Evolutionary conservation across 257 asterid species (phyloP).

Genomic region (Striga asiatica): DNA sequence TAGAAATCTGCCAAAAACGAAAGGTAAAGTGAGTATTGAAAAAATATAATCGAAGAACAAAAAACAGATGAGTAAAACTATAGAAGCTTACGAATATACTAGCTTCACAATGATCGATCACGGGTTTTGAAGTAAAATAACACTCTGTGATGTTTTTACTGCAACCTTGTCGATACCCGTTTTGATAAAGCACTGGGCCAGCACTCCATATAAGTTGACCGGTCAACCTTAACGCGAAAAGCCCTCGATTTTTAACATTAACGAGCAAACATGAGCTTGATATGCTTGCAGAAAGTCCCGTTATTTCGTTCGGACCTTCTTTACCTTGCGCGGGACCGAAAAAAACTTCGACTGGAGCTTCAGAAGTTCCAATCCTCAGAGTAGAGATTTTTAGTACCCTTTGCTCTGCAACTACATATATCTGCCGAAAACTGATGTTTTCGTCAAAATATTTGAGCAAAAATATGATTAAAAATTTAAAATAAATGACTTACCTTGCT

Average conservation of each 20-base stretch:
- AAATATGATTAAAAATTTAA: not conserved
- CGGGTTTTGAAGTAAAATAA: conserved; percentile 61
- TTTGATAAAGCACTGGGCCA: conserved; percentile 69
- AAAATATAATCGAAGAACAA: not conserved
- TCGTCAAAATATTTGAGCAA: not conserved
- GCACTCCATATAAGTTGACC: conserved; percentile 77
- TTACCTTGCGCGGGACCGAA: conserved; percentile 38
- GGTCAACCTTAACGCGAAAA: conserved; percentile 49
- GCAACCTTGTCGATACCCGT: conserved; percentile 89
- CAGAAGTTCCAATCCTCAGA: conserved; percentile 30
- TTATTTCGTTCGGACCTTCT: conserved; percentile 45
- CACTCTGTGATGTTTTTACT: conserved; percentile 46
- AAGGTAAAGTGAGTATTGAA: not conserved
- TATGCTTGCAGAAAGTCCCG: conserved; percentile 66
- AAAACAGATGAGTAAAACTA: not conserved
- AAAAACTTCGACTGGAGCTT: conserved; percentile 51
- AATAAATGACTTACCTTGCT: conserved; percentile 36
- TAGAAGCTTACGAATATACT: conserved; percentile 53
- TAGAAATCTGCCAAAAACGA: conserved; percentile 48
- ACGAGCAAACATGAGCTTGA: conserved; percentile 55
- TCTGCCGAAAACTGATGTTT: conserved; percentile 42
- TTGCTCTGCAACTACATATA: conserved; percentile 82
- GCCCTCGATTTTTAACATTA: conserved; percentile 56
- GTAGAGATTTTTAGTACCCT: conserved; percentile 56
- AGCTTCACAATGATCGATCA: conserved; percentile 92